Base-by-base conservation (phyloP, 1,139 yeast species). In the Spathaspora sp. region DNA sequence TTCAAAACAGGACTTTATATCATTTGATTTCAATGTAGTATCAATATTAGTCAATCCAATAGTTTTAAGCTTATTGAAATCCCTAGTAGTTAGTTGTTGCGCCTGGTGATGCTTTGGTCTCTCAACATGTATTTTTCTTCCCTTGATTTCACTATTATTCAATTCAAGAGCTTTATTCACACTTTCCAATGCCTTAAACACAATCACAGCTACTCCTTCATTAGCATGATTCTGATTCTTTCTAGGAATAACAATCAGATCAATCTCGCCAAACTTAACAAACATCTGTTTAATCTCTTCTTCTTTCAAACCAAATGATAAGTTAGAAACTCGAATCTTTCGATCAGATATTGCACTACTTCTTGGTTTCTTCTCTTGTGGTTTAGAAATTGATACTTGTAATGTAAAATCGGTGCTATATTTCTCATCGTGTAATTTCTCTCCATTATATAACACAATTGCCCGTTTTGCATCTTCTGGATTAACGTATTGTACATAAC, bases 401-500 rank as follows among this genome's bases (percentile, higher is more conserved):
- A 86, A 56, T n/a, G 61, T 58, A 45, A 61, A 69, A 5, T 47
- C 46, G 39, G 62, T 56, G 23, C 56, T 43, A 16, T 58, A 49
- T 7, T 55, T 39, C 1, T 60, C 59, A 34, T 67, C 69, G 4
- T 40, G 41, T 31, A 63, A 42, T 1, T 51, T 58, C 29, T 59
- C 64, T 0, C 75, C 80, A 55, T 85, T 61, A n/a, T 81, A 65
- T 1, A 51, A 47, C 0, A 53, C 49, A 1, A 79, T 70, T 0
- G 90, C 89, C 0, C 53, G 46, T 0, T 56, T 48, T 0, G 95
- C 90, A 27, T 67, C 68, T 7, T 68, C 68, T 0, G 76, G 49
- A 11, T 70, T 61, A 0, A 68, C 55, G 53, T 67, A 82, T 56
- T 89, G 96, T 11, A 87, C 72, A 56, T 89, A 89, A 51, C 95